phyloP scores from a whole-genome alignment of 192 early-diverging fungal genomes.

The Rhizophlyctis rosea region DNA sequence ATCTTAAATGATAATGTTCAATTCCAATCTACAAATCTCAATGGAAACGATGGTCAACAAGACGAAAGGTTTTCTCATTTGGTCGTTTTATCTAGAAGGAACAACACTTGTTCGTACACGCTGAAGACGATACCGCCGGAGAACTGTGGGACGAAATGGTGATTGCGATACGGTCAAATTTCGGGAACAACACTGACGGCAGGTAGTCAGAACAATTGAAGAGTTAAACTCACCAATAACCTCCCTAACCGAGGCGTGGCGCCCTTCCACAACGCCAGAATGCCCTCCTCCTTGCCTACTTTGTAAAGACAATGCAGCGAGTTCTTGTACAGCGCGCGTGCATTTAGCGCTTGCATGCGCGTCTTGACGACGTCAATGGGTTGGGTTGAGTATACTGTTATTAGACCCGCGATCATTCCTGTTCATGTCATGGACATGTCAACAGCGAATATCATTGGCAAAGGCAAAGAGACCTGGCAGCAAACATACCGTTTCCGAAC shows the following conservation, averaged over 20 bases:
- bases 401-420: slow-evolving; percentile 82
- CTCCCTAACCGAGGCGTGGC: slow-evolving; percentile 86
- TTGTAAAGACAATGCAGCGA: slow-evolving; percentile 70
- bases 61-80: too few relatives aligned
- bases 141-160: slow-evolving; percentile 44
- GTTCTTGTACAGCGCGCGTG: slow-evolving; percentile 61
- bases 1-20: too few relatives aligned
- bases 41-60: too few relatives aligned
- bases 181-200: not conserved
- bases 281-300: slow-evolving; percentile 72
- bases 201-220: slow-evolving; percentile 1
- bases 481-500: slow-evolving; percentile 37
- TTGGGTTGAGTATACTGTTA: slow-evolving; percentile 96
- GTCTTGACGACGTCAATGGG: slow-evolving; percentile 98
- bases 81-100: too few relatives aligned
- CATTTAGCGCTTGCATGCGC: slow-evolving; percentile 85
- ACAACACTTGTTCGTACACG: slow-evolving; percentile 74
- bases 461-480: not conserved
- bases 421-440: slow-evolving; percentile 60
- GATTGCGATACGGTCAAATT: not conserved
- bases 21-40: too few relatives aligned
- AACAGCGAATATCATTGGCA: not conserved
- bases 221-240: slow-evolving; percentile 63
- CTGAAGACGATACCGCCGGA: slow-evolving; percentile 85
- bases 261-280: slow-evolving; percentile 90